Conservation (phyloP, 2,329 filamentous ascomycete genomes). For the Neurospora crassa region DNA sequence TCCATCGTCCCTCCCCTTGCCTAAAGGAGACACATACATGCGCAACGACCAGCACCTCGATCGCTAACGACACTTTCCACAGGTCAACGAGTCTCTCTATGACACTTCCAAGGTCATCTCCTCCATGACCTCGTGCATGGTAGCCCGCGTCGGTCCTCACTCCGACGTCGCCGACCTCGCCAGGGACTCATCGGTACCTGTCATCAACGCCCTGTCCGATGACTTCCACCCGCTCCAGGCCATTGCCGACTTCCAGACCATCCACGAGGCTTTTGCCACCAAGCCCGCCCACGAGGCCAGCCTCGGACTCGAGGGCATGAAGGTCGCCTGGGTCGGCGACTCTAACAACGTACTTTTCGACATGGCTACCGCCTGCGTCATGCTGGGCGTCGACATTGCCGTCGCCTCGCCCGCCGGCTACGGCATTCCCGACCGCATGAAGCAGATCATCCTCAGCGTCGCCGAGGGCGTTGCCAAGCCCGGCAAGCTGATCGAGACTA, state of each 20-base stretch:
- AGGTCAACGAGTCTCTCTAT: constrained; percentile 89
- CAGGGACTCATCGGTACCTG: constrained; percentile 64
- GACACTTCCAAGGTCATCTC: constrained; percentile 89
- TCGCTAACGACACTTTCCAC: background rate
- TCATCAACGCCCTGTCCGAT: constrained; percentile 82
- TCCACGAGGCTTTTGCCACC: constrained; percentile 63
- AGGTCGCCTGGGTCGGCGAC: constrained; percentile 93
- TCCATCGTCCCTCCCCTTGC: background rate
- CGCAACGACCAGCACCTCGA: background rate
- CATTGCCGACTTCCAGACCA: constrained; percentile 87
- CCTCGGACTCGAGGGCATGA: constrained; percentile 70
- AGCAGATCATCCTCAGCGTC: constrained; percentile 58
- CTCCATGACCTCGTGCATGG: constrained; percentile 81
- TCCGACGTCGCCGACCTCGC: constrained; percentile 64
- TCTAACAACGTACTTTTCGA: constrained; percentile 97
- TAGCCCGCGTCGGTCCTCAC: constrained; percentile 69
- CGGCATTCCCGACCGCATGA: constrained; percentile 68
- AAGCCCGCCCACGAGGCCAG: constrained; percentile 22
- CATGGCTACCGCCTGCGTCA: constrained; percentile 76
- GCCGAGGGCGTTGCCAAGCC: constrained; percentile 45
- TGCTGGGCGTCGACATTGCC: constrained; percentile 76
- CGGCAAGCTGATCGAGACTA: constrained; percentile 66
- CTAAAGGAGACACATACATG: background rate
- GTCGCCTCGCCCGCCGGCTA: constrained; percentile 84
- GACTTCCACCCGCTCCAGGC: constrained; percentile 91